Evolutionary conservation across 1,284 basidiomycete genomes (phyloP).

Genomic region (Cronartium ribicola): DNA sequence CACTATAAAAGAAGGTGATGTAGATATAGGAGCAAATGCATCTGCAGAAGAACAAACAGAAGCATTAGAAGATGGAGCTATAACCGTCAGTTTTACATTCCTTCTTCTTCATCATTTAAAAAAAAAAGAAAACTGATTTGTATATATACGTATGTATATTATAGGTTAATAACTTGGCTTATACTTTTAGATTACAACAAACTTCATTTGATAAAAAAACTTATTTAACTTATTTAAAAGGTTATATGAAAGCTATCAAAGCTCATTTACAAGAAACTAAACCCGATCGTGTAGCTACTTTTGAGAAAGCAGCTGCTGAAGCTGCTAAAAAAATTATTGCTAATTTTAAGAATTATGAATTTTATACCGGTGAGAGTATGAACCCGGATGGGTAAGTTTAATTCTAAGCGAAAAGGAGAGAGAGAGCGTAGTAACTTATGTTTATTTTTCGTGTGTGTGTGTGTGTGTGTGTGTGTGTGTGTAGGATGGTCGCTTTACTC

Average conservation of each 20-base stretch:
- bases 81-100: conserved; percentile 13
- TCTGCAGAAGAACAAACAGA: conserved; percentile 82
- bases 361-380: conserved; percentile 71
- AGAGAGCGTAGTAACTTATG: not conserved
- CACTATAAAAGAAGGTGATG: conserved; percentile 71
- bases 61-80: conserved; percentile 70
- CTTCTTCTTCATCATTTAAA: not conserved
- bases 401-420: conserved; percentile 49
- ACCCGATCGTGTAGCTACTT: conserved; percentile 68
- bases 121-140: not conserved
- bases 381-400: conserved; percentile 51
- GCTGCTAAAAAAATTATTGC: conserved; percentile 66
- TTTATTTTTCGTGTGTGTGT: not conserved
- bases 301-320: conserved; percentile 72
- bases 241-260: conserved; percentile 79
- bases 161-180: conserved; percentile 81
- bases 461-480: conserved; percentile 23
- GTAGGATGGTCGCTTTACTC: conserved; percentile 56
- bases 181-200: conserved; percentile 83
- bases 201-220: conserved; percentile 89
- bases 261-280: conserved; percentile 55
- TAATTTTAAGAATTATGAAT: conserved; percentile 88
- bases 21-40: conserved; percentile 74
- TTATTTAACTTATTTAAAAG: conserved; percentile 81
- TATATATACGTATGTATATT: not conserved